Evolutionary conservation across 2,329 filamentous ascomycete genomes (phyloP), one percentile per base, ranked within the genome.

Genomic region (Neopestalotiopsis sp.): DNA sequence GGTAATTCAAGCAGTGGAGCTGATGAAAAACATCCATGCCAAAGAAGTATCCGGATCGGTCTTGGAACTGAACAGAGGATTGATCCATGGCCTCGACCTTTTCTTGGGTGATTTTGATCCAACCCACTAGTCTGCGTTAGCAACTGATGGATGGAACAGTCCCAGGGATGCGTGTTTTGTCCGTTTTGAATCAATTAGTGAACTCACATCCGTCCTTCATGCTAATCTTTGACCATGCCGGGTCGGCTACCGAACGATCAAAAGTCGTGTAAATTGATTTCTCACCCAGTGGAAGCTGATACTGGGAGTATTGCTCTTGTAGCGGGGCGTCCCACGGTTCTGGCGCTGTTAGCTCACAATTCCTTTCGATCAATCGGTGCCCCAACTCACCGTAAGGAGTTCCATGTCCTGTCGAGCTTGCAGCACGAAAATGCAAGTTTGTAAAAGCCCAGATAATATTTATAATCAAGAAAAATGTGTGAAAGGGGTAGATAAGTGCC

Each of bases 1-100:
- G 32, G 32, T 61, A 61, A n/a, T 61, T 61, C 12, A 61, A n/a
- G 32, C 58, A 61, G 7, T 61, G 58, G 4, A 61, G 10, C 4
- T 61, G 58, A 20, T 61, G 58, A 24, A 61, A 61, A 4, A 61
- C 58, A 20, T 61, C 58, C 58, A 61, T 32, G 28, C 28, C 58
- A 38, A 61, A 30, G 32, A 61, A 38, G 28, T 61, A 38, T 4
- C 58, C 58, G 1, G 58, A 61, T 30, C 10, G 28, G 32, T 61
- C 58, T 17, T 61, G 28, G 58, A 61, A 61, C 7, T 61, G 28
- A 30, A 61, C 58, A 6, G 58, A 61, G 1, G 28, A 32, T 14
- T 30, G 28, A 12, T n/a, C 58, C 58, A 61, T 61, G 5, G 58
- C 58, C 14, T 61, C 58, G 2, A 61, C 32, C 28, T 61, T 38